Evolutionary conservation across 2,329 filamentous ascomycete species (phyloP), one percentile per base, ranked within the genome.

Genomic region (Trichoderma sp.): DNA sequence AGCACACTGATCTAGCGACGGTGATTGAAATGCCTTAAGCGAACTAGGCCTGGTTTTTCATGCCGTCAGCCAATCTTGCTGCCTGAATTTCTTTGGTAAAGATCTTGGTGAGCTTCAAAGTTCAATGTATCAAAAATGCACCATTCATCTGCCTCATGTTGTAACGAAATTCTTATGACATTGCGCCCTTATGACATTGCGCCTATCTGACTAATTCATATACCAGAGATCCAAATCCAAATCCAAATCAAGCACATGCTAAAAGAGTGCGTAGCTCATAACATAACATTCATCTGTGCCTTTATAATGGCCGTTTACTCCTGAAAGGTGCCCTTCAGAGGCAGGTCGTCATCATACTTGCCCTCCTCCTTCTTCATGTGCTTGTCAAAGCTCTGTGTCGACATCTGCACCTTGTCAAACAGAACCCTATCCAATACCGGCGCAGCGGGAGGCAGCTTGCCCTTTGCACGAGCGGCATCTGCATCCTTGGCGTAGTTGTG

Each of bases 371-470:
- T 84, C 80, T 83, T 84, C 84, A 86, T 85, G 66, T 86, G 84
- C 35, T 80, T 78, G 21, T 86, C 84, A 75, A 86, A 86, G 77
- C 83, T 85, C 79, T 84, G 81, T 3, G 84, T 86, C 76, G 84
- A 85, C 83, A 85, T 81, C 80, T 85, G 83, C 9, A 86, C 84
- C 81, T 85, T 85, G 67, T 85, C 83, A 33, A 86, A 86, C 75
- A 85, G 77, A 6, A 77, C 73, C 1, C 82, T 81, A n/a, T 85
- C 84, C 3, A 86, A 77, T 1, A 85, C 79, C 0, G 84, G 84
- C 2, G 81, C 84, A 0, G 80, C 79, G n/a, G 84, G 82, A 0
- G 81, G 80, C 29, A 80, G 78, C 77, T 84, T 81, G 38, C 84
- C 84, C 1, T 79, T 78, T 12, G 78, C 78, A 9, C 79, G 80